Evolutionary conservation across 2,329 filamentous ascomycete genomes (phyloP), one percentile per base, ranked within the genome.

Genomic region (Penicillium janthinellum): DNA sequence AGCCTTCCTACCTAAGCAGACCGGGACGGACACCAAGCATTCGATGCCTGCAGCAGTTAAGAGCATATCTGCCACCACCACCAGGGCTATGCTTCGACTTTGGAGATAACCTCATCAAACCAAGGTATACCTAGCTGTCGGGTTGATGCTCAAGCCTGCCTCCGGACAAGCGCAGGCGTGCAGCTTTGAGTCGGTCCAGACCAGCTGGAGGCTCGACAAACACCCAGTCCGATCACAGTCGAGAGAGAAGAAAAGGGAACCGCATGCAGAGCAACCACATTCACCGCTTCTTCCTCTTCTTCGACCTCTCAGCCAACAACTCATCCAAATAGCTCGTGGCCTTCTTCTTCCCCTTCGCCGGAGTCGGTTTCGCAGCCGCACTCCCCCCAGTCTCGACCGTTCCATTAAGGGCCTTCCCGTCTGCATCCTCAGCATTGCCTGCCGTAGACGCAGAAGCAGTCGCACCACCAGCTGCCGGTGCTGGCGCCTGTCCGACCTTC

Each of bases 311-410:
- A n/a, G 73, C 73, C 50, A 80, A 65, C 15, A 86, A 70, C 63
- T 86, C 82, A 69, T 87, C 84, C 25, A 87, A 73, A 66, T 83
- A 86, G 61, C 78, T 84, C 14, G 69, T 75, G 1, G 75, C 75
- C 52, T 78, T 77, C 64, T 78, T 81, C 31, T 70, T 72, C 22
- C 65, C 68, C 54, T 70, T 74, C 10, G 64, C 49, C 25, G 59
- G 56, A 45, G 53, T 59, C 31, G 60, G 57, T 51, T 56, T 58
- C 42, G 54, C 54, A 52, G 56, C 56, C 42, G 56, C 54, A 54
- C 64, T 50, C n/a, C 48, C 59, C 28, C 54, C 51, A 5, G 44
- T 56, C 47, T 55, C 35, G 50, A 61, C 54, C n/a, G 38, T 22
- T 37, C 58, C 20, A 17, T 45, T 58, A 34, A 54, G 50, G 44